phyloP scores from a whole-genome alignment of 2,329 filamentous ascomycete species.

The Curvularia spicifera region DNA sequence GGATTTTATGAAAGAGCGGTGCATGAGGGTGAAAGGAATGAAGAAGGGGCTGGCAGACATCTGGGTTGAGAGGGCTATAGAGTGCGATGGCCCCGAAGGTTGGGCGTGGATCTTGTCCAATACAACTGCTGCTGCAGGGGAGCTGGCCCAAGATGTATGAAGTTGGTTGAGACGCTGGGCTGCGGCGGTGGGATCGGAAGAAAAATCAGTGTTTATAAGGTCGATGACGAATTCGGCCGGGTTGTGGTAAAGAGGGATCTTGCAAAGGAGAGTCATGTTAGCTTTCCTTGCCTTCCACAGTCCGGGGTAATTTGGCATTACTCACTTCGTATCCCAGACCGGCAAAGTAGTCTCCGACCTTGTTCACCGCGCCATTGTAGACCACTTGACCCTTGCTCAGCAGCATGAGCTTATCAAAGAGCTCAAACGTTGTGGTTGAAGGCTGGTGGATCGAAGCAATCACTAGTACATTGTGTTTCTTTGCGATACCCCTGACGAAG shows the following conservation, averaged over 20 bases:
- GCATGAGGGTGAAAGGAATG: slow-evolving; percentile 70
- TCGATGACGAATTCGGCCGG: slow-evolving; percentile 83
- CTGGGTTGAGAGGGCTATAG: background rate
- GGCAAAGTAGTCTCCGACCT: slow-evolving; percentile 69
- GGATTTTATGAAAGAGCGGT: slow-evolving; percentile 81
- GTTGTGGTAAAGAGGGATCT: slow-evolving; percentile 74
- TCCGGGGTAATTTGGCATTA: background rate
- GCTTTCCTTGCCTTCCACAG: background rate
- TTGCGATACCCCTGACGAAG: slow-evolving; percentile 71
- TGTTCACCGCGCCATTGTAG: slow-evolving; percentile 71
- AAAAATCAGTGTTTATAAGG: slow-evolving; percentile 78
- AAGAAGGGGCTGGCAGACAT: slow-evolving; percentile 54
- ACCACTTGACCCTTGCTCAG: slow-evolving; percentile 73
- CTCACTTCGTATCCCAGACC: slow-evolving; percentile 57
- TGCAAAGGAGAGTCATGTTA: slow-evolving; percentile 24
- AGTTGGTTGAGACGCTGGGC: slow-evolving; percentile 60
- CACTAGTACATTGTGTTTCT: slow-evolving; percentile 73
- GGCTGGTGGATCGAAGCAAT: slow-evolving; percentile 87
- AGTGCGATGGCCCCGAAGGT: background rate
- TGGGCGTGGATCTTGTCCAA: slow-evolving; percentile 4
- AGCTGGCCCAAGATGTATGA: slow-evolving; percentile 63
- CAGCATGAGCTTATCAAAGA: slow-evolving; percentile 80
- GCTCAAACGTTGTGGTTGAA: slow-evolving; percentile 76
- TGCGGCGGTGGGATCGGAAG: slow-evolving; percentile 56
- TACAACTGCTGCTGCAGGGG: slow-evolving; percentile 46